phyloP scores from a whole-genome alignment of 169 alveolate genomes.

The Plasmodium inui region DNA sequence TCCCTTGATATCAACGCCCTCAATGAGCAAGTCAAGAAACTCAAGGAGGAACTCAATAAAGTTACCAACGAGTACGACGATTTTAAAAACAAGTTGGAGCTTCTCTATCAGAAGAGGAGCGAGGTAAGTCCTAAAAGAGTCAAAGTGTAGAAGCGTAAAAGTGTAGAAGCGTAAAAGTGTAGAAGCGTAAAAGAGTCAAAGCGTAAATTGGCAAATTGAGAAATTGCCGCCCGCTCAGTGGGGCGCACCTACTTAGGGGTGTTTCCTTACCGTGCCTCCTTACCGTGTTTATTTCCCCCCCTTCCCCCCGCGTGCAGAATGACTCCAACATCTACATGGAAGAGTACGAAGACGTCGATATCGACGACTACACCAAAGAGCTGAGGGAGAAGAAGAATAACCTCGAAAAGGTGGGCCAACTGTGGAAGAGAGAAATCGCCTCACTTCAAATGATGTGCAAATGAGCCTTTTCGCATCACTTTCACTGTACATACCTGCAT shows the following conservation, averaged over 20 bases:
- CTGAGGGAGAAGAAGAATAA: slow-evolving; percentile 25
- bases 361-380: slow-evolving; percentile 57
- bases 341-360: slow-evolving; percentile 66
- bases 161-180: too few species aligned
- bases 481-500: neutral
- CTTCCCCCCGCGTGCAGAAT: neutral
- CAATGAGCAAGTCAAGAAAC: slow-evolving; percentile 67
- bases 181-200: too few species aligned
- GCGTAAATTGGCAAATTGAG: neutral
- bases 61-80: slow-evolving; percentile 68
- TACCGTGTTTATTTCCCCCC: neutral
- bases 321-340: slow-evolving; percentile 69
- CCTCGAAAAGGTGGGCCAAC: slow-evolving; percentile 15
- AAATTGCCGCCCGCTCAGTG: neutral
- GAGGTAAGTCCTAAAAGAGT: slow-evolving; percentile 8
- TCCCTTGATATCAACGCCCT: slow-evolving; percentile 33
- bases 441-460: neutral
- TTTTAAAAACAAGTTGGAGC: slow-evolving; percentile 65
- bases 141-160: too few species aligned
- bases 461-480: neutral
- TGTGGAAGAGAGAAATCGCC: neutral
- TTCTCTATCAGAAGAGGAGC: slow-evolving; percentile 66
- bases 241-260: neutral
- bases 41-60: slow-evolving; percentile 54
- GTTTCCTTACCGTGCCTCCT: neutral